Conservation (phyloP, 306 rosid genomes). For the Vigna nakashimae region DNA sequence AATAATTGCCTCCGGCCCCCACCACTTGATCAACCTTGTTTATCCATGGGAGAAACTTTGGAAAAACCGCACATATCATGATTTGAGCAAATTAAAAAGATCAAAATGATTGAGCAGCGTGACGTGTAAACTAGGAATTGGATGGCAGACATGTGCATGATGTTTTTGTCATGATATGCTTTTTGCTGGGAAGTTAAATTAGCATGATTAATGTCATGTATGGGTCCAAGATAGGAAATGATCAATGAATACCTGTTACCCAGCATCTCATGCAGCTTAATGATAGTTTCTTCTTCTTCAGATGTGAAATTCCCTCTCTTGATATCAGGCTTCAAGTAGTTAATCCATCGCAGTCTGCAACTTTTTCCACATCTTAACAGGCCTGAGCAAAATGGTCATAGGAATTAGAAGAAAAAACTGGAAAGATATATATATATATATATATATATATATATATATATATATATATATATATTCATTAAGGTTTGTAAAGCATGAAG, state of each 20-base stretch:
- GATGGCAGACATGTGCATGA: slow-evolving; percentile 16
- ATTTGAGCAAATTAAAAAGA: slow-evolving; percentile 3
- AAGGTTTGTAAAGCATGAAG: background rate
- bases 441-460: too few relatives aligned
- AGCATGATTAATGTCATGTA: slow-evolving; percentile 8
- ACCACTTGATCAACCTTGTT: slow-evolving; percentile 26
- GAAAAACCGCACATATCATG: slow-evolving; percentile 26
- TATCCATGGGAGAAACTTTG: background rate
- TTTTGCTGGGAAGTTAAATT: background rate
- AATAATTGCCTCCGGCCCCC: slow-evolving; percentile 45
- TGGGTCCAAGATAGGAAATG: slow-evolving; percentile 8
- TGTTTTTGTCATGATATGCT: background rate
- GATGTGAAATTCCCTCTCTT: slow-evolving; percentile 92
- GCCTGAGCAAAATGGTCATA: slow-evolving; percentile 51
- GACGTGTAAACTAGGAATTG: slow-evolving; percentile 30
- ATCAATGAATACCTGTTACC: slow-evolving; percentile 78
- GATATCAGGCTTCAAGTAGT: slow-evolving; percentile 85
- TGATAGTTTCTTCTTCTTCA: slow-evolving; percentile 82
- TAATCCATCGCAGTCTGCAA: slow-evolving; percentile 89
- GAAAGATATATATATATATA: too few relatives aligned
- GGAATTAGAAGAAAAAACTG: background rate
- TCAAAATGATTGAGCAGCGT: background rate
- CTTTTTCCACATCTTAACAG: slow-evolving; percentile 94
- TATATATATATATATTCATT: background rate
- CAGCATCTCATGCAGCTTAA: slow-evolving; percentile 67